Evolutionary conservation across 2,329 filamentous ascomycete genomes (phyloP), one percentile per base, ranked within the genome.

Genomic region (Ascosphaera pollenicola): DNA sequence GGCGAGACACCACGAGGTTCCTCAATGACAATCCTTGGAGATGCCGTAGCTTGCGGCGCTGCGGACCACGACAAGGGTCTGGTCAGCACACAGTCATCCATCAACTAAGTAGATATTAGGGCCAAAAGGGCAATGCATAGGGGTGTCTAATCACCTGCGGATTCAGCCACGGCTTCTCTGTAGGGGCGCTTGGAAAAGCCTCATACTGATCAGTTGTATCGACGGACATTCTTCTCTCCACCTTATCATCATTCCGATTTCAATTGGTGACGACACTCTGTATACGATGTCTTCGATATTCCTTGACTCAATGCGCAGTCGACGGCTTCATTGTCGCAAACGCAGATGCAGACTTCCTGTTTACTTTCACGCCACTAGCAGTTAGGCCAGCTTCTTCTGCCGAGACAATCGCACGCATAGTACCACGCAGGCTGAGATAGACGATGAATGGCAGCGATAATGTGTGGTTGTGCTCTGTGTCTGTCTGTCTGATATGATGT

Each of bases 21-120:
- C 87, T 81, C 39, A 94, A 62, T 41, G 80, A 87, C 48, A 95
- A 73, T 47, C 82, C 83, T 49, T 81, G 76, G 3, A 94, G 69
- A 62, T 94, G 85, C 40, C 87, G 75, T 39, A 95, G 66, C 55
- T 78, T 84, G 54, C 84, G 80, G 56, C 93, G 94, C 67, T 89
- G 48, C n/a, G 15, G 11, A 24, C 35, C 39, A 36, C 3, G 16
- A 21, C 8, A 24, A 13, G 15, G 6, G 6, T 40, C 18, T 5
- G 28, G 35, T 15, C 28, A 21, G 19, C 16, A 40, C 13, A 21
- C 3, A 8, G 7, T n/a, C n/a, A n/a, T n/a, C n/a, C n/a, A n/a
- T n/a, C n/a, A n/a, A n/a, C n/a, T n/a, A n/a, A n/a, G n/a, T n/a
- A n/a, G n/a, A n/a, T n/a, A n/a, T n/a, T n/a, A n/a, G n/a, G n/a